Evolutionary conservation across 2,329 filamentous ascomycete genomes (phyloP).

Genomic region (Talaromyces sp.): DNA sequence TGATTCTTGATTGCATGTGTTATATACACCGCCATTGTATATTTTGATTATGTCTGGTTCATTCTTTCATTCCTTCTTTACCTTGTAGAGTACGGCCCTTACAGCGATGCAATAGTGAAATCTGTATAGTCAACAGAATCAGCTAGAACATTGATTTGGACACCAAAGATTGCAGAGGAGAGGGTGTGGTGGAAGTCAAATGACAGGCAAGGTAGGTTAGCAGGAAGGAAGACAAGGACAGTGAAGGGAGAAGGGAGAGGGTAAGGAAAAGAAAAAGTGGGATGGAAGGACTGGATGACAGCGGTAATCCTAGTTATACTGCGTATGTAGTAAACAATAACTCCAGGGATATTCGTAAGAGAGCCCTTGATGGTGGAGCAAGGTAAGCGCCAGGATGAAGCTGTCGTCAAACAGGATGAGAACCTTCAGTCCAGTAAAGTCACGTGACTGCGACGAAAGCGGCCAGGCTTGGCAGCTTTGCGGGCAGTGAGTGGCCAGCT

Average conservation of each 20-base stretch:
- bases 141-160: no score
- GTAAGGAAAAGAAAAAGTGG: background rate
- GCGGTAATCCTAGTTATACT: background rate
- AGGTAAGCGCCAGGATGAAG: background rate
- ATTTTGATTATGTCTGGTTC: background rate
- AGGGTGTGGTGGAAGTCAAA: background rate
- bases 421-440: background rate
- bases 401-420: background rate
- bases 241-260: background rate
- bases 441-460: slow-evolving; percentile 12
- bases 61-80: background rate
- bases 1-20: background rate
- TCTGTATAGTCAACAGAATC: no score
- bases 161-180: no score
- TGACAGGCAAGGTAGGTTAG: background rate
- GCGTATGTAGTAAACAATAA: background rate
- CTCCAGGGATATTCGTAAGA: background rate
- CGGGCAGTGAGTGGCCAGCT: background rate
- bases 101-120: background rate
- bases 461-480: background rate
- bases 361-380: background rate
- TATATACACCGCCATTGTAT: background rate
- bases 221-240: background rate
- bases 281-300: background rate
- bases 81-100: background rate